A percentile compares a stretch with the other conserved stretches of the same genome.
Conservation (phyloP, 257 asterid genomes). For the Ocimum tenuiflorum region DNA sequence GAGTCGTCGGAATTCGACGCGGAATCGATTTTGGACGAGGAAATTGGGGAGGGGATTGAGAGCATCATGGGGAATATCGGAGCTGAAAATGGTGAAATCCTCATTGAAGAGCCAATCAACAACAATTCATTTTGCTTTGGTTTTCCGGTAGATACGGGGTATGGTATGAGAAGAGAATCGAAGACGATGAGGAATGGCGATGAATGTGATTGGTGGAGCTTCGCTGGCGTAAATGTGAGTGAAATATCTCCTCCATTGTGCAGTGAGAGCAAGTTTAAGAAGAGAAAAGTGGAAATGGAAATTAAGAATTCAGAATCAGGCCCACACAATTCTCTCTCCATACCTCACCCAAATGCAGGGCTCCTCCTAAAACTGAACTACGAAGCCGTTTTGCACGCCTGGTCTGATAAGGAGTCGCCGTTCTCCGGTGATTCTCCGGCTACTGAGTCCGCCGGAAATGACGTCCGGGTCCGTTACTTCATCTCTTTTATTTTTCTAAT, state of each 20-base stretch:
- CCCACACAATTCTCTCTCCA: too few species aligned
- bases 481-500: neutral
- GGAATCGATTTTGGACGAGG: slow-evolving; percentile 69
- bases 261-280: slow-evolving; percentile 12
- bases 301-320: slow-evolving; percentile 19
- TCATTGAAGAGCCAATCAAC: slow-evolving; percentile 3
- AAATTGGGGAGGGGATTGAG: slow-evolving; percentile 64
- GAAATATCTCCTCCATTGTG: slow-evolving; percentile 40
- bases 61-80: slow-evolving; percentile 61
- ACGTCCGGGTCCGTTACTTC: slow-evolving; percentile 52
- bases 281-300: slow-evolving; percentile 4
- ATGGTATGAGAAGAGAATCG: slow-evolving; percentile 35
- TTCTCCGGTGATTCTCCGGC: slow-evolving; percentile 44
- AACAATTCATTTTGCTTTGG: too few species aligned
- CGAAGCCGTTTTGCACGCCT: slow-evolving; percentile 45
- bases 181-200: slow-evolving; percentile 50
- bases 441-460: slow-evolving; percentile 38
- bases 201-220: slow-evolving; percentile 65
- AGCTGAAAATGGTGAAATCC: slow-evolving; percentile 11
- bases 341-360: slow-evolving; percentile 22
- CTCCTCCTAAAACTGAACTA: slow-evolving; percentile 48
- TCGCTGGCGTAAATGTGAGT: slow-evolving; percentile 39
- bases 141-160: slow-evolving; percentile 59
- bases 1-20: slow-evolving; percentile 50
- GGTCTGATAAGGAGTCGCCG: slow-evolving; percentile 65